Evolutionary conservation across 306 rosid genomes (phyloP).

Genomic region (Gillenia trifoliata): DNA sequence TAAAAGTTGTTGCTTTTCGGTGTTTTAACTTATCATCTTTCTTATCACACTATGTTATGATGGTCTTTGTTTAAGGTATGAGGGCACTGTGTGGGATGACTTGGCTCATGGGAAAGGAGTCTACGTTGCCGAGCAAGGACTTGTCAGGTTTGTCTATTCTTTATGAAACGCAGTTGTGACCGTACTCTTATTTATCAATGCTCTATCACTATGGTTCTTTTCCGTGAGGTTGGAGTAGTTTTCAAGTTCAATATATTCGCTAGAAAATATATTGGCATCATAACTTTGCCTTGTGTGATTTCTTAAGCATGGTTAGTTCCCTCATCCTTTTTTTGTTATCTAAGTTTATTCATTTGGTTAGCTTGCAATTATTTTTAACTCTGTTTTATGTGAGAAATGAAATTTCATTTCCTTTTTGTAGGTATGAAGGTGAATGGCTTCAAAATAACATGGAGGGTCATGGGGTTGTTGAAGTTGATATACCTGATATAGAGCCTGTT

Average conservation of each 20-base stretch:
- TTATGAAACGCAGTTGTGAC: not conserved
- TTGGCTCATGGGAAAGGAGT: constrained; percentile 95
- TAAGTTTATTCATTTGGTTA: not conserved
- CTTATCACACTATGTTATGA: not conserved
- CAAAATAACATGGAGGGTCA: constrained; percentile 87
- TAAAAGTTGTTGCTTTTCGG: not conserved
- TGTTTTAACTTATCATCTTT: not conserved
- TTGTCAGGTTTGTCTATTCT: constrained; percentile 66
- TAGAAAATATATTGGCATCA: no score
- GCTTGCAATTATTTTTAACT: not conserved
- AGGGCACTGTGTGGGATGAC: constrained; percentile 98
- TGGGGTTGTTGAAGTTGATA: constrained; percentile 89
- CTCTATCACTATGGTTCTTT: not conserved
- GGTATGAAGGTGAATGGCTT: constrained; percentile 99
- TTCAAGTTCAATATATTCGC: not conserved
- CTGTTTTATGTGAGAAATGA: not conserved
- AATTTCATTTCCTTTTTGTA: constrained; percentile 23
- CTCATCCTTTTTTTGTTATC: not conserved
- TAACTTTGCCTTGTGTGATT: no score
- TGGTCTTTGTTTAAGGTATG: constrained; percentile 51
- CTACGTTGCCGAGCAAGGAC: constrained; percentile 50
- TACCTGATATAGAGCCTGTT: constrained; percentile 77
- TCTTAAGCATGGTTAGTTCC: no score
- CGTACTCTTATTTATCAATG: not conserved
- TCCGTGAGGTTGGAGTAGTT: not conserved